These are phyloP conservation scores for Solanum chilense DNA, from an alignment of 257 asterid species.

Conservation along the genomic window DNA sequence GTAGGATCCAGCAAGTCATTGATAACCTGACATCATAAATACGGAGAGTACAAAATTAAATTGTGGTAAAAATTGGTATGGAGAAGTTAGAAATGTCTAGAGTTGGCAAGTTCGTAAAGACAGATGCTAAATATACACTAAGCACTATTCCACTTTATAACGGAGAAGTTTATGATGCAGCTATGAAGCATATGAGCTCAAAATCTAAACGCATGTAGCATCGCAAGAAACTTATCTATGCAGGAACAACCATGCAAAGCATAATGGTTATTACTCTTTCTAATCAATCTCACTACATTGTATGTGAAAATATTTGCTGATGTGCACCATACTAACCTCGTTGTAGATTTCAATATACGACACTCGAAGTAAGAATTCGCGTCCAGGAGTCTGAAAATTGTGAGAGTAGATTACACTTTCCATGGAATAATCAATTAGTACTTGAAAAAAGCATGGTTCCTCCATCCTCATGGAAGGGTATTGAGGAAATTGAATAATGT, in stretches of 20 bases:
- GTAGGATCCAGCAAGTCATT: slow-evolving; percentile 98
- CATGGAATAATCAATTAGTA: background rate
- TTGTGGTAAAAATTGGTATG: background rate
- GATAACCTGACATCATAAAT: slow-evolving; percentile 53
- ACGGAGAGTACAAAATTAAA: background rate
- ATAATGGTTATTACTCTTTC: background rate
- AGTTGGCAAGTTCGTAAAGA: background rate
- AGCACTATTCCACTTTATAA: background rate
- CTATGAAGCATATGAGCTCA: background rate
- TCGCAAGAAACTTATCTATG: background rate
- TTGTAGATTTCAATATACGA: slow-evolving; percentile 96
- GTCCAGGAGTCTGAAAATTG: slow-evolving; percentile 85
- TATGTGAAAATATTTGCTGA: background rate
- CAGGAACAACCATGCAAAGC: background rate
- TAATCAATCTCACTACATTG: background rate
- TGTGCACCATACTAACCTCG: slow-evolving; percentile 50
- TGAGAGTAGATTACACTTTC: background rate
- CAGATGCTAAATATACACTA: background rate
- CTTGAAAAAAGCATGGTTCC: background rate
- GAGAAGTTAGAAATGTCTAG: background rate
- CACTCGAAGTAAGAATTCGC: slow-evolving; percentile 94
- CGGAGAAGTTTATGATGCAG: background rate
- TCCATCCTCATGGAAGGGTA: background rate
- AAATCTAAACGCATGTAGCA: background rate
- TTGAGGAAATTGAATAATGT: background rate